These are phyloP conservation scores for Lecanicillium sp. DNA, from an alignment of 2,329 filamentous ascomycete species.

Conservation along the genomic window DNA sequence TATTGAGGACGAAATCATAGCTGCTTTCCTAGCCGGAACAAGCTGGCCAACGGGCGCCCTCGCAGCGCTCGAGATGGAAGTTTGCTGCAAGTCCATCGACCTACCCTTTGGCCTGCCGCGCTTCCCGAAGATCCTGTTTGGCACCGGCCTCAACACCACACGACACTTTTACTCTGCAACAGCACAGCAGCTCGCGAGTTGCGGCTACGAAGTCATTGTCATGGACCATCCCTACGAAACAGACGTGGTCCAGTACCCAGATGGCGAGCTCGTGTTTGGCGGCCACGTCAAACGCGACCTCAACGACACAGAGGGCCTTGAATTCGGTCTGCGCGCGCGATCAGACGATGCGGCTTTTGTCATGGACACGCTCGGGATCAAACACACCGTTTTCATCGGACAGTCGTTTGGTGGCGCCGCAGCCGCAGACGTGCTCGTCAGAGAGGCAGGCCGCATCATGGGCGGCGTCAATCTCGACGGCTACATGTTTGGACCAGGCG, in stretches of 20 bases:
- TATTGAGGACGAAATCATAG: conserved; percentile 14
- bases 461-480: conserved; percentile 31
- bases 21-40: conserved; percentile 7
- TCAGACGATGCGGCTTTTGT: conserved; percentile 21
- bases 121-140: conserved; percentile 12
- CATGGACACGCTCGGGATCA: conserved; percentile 15
- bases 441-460: conserved; percentile 20
- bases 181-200: conserved; percentile 29
- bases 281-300: conserved; percentile 12
- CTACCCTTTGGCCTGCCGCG: background rate
- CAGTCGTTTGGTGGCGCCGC: conserved; percentile 26
- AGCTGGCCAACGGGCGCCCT: conserved; percentile 14
- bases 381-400: conserved; percentile 21
- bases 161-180: conserved; percentile 30
- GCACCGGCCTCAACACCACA: conserved; percentile 13
- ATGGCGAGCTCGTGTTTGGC: conserved; percentile 22
- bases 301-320: conserved; percentile 7
- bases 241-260: conserved; percentile 29
- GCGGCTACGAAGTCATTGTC: conserved; percentile 31
- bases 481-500: conserved; percentile 18
- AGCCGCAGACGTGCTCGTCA: conserved; percentile 21
- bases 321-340: conserved; percentile 14
- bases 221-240: conserved; percentile 37
- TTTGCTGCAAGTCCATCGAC: conserved; percentile 13
- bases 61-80: conserved; percentile 12